Base-by-base conservation (phyloP, 495 filamentous ascomycete species). In the Penicillium arizonense region DNA sequence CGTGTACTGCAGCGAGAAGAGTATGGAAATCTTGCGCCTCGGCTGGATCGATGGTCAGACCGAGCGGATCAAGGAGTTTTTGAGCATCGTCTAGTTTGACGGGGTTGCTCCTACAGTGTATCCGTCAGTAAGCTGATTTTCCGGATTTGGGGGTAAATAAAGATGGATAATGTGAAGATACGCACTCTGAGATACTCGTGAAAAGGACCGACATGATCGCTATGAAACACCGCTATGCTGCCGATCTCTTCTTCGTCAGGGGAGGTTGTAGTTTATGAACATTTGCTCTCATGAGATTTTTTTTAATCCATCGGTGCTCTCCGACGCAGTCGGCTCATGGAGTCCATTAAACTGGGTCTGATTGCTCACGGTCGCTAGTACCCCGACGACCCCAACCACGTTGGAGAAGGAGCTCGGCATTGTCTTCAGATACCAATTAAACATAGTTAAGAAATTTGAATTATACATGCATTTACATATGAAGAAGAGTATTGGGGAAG, bases 101-200 rank as follows among this genome's bases (percentile, higher is more conserved):
- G 8, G 65, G 65, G 39, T 69, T 71, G 13, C 52, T 49, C 26
- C 65, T 69, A 10, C 13, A 34, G 8, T 1, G 8, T 10, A 39
- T 4, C 10, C 12, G 38, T 58, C 14, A 63, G 53, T 40, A 18
- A 14, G 16, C 12, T 41, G 5, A 24, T 43, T 14, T 24, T 9
- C 28, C 2, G 28, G 28, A 30, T 26, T 26, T 26, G 24, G 28
- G 28, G 9, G 28, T 30, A 30, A 3, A 30, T 30, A 4, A 30
- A 8, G 28, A 30, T 30, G 2, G 9, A 30, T 7, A 30, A 34
- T 37, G 5, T 10, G 34, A 24, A 40, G 12, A 38, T 7, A 54
- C 63, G 54, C 49, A 70, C 67, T 56, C 55, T 21, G 67, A 70
- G 42, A 70, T 68, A 21, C 55, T 64, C 5, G 67, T 70, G 43